These are phyloP conservation scores for Scheffersomyces illinoinensis DNA, from an alignment of 1,139 yeast species.

Conservation along the genomic window DNA sequence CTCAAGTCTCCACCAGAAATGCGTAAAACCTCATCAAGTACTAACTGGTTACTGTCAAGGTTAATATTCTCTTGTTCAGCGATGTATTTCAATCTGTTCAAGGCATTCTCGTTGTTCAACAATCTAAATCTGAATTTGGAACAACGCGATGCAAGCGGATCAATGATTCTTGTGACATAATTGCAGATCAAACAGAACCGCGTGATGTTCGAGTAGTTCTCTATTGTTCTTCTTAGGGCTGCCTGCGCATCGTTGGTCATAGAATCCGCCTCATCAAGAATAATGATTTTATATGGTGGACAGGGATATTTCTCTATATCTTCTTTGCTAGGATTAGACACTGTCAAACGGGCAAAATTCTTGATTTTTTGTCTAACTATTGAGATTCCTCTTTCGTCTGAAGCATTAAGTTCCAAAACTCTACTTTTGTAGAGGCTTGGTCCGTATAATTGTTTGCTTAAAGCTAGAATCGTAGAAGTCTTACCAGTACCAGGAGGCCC, in stretches of 20 bases:
- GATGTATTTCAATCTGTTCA: constrained; percentile 63
- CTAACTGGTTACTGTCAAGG: constrained; percentile 43
- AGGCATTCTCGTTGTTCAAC: constrained; percentile 69
- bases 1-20: constrained; percentile 89
- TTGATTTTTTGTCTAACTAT: constrained; percentile 92
- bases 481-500: constrained; percentile 99
- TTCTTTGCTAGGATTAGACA: constrained; percentile 73
- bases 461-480: constrained; percentile 87
- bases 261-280: constrained; percentile 94
- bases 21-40: constrained; percentile 59
- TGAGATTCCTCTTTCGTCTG: constrained; percentile 94
- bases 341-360: constrained; percentile 84
- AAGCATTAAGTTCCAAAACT: constrained; percentile 90
- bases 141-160: constrained; percentile 94
- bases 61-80: constrained; percentile 53
- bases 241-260: constrained; percentile 99
- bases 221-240: constrained; percentile 96
- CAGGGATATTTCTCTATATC: constrained; percentile 80
- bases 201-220: constrained; percentile 85
- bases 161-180: constrained; percentile 93
- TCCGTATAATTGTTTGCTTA: constrained; percentile 81
- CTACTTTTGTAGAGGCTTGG: constrained; percentile 69
- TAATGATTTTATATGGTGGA: constrained; percentile 87
- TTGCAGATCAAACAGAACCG: constrained; percentile 93
- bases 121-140: constrained; percentile 90